Evolutionary conservation across 768 basidiomycete genomes (phyloP), one percentile per base, ranked within the genome.

Genomic region (Leccinum boreale): DNA sequence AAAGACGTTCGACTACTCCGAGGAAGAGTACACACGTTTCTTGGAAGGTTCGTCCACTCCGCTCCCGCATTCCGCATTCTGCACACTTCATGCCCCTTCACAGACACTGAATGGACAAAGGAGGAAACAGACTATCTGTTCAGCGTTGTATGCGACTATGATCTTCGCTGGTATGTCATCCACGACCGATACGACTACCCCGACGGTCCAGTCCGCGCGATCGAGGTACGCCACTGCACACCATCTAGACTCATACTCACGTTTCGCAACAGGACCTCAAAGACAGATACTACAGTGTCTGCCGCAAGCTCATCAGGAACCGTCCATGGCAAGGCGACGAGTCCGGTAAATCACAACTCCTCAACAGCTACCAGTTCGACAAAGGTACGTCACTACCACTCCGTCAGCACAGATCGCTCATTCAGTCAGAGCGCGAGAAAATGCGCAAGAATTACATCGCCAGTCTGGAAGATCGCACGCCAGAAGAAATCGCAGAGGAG

Each of bases 91-190:
- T 42, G 4, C 2, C 42, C 17, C 6, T 19, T 28, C 54, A 24
- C 55, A 87, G 96, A 95, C 65, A 76, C 75, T 10, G 87, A 88
- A 58, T 98, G 97, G 97, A 82, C 90, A 6, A 89, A 88, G 64
- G 92, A 94, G 63, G 94, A 98, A 73, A 98, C 97, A 0, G 90
- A 93, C 68, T 93, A 98, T 68, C 81, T 99, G 1, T 96, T 98
- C 73, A 75, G 75, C 3, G 72, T 96, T 9, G 86, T 89, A 9
- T 79, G 81, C 51, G 86, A 90, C 52, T 98, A 90, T 63, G 95
- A 98, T 70, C 77, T 85, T 11, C 82, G 96, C 46, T 98, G 95
- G 84, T 88, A 91, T 68, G 81, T 98, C 61, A 85, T 95, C 12
- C 79, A 90, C 53, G 97, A 98, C 72, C 86, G 97, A 26, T 98